Evolutionary conservation across 2,329 filamentous ascomycete genomes (phyloP), one percentile per base, ranked within the genome.

Genomic region (Alternaria rosae): DNA sequence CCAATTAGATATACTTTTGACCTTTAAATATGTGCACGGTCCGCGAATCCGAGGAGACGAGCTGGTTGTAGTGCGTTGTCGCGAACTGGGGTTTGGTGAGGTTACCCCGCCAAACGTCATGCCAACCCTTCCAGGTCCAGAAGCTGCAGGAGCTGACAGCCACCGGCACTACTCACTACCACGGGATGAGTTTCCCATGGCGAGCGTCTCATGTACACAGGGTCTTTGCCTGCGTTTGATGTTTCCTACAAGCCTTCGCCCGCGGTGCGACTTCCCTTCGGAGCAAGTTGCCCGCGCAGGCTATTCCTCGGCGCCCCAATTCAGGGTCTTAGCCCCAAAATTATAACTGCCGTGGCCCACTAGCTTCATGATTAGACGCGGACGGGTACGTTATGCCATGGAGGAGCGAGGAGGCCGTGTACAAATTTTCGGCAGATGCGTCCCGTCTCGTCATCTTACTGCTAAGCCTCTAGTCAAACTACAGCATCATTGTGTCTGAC

Each of bases 341-440:
- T 71, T 64, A 64, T 72, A 78, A 78, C 76, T 78, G 76, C 75
- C 76, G 76, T 69, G 72, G 75, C 77, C 74, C 75, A 72, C 74
- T 76, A 73, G 62, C 62, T 64, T 56, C 58, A 55, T 23, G 41
- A 50, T 62, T 57, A 58, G 54, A 57, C 51, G 26, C 28, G 23
- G 52, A 57, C 41, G 38, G 54, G 44, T 55, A 51, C 61, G 54
- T 51, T 10, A 54, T 58, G 61, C 47, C 23, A 65, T 64, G 43
- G 57, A 47, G 26, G 26, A 42, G 54, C 51, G 58, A 51, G 54
- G 47, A 60, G 42, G 47, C 41, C n/a, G 50, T 52, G 47, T 57
- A 51, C 52, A 48, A 67, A 64, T 58, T 59, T 62, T 60, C 56
- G 44, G 51, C 35, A 25, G 41, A 50, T 35, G 35, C 25, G 17